Percentiles rank a stretch among this genome's conserved stretches.
phyloP scores from a whole-genome alignment of 306 rosid genomes.

The Vachellia pachyceras region DNA sequence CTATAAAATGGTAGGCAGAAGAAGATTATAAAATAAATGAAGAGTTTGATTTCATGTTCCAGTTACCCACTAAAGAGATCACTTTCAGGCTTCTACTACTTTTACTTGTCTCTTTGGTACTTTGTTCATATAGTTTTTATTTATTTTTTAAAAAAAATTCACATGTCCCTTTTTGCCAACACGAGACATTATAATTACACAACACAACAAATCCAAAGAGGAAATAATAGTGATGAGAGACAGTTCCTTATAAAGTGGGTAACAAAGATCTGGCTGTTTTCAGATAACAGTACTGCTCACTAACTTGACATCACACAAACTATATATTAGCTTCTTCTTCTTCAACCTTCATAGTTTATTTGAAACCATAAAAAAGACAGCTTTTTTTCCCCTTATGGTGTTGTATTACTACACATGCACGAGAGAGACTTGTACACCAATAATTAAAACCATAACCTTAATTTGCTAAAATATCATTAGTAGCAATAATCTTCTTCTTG shows the following conservation, averaged over 20 bases:
- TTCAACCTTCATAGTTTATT: slow-evolving; percentile 29
- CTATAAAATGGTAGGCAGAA: background rate
- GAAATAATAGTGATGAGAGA: slow-evolving; percentile 45
- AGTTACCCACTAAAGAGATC: background rate
- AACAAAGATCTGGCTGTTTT: slow-evolving; percentile 37
- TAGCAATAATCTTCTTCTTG: background rate
- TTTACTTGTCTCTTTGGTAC: slow-evolving; percentile 19
- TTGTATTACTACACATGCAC: slow-evolving; percentile 25
- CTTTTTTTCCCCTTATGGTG: background rate
- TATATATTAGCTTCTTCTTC: slow-evolving; percentile 16
- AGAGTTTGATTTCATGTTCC: background rate
- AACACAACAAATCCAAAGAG: slow-evolving; percentile 39
- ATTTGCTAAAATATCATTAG: background rate
- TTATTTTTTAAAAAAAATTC: background rate
- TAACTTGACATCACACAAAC: slow-evolving; percentile 41
- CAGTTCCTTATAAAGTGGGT: slow-evolving; percentile 32
- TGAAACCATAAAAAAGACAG: background rate
- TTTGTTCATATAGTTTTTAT: background rate
- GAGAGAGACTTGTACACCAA: slow-evolving; percentile 11
- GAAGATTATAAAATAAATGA: background rate
- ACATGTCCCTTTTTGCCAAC: slow-evolving; percentile 5
- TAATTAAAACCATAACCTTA: slow-evolving; percentile 1
- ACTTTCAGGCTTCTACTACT: background rate
- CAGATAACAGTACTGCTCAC: slow-evolving; percentile 37
- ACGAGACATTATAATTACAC: slow-evolving; percentile 24